Evolutionary conservation across 1,284 basidiomycete genomes (phyloP).

Genomic region (Moesziomyces sp.): DNA sequence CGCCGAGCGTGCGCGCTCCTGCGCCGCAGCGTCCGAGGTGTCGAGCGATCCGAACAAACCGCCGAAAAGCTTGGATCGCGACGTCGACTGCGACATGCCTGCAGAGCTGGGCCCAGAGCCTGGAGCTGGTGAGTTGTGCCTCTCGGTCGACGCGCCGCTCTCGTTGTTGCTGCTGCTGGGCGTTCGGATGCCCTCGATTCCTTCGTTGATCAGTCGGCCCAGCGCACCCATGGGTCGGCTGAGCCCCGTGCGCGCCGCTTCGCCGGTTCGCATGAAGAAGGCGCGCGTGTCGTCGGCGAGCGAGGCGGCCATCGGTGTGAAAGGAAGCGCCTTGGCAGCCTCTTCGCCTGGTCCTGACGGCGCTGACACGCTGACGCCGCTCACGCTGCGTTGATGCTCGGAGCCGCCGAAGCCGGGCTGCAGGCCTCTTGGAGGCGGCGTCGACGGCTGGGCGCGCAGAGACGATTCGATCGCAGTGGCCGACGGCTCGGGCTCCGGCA

Average conservation of each 20-base stretch:
- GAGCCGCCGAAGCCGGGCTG: slow-evolving; percentile 17
- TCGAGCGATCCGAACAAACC: slow-evolving; percentile 45
- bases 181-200: slow-evolving; percentile 60
- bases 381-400: slow-evolving; percentile 39
- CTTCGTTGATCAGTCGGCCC: slow-evolving; percentile 62
- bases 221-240: slow-evolving; percentile 63
- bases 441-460: slow-evolving; percentile 15
- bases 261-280: slow-evolving; percentile 65
- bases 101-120: background rate
- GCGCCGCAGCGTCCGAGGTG: slow-evolving; percentile 13
- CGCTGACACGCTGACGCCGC: slow-evolving; percentile 41
- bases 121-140: slow-evolving; percentile 37
- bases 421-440: slow-evolving; percentile 26
- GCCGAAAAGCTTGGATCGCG: slow-evolving; percentile 41
- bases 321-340: slow-evolving; percentile 47
- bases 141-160: slow-evolving; percentile 41
- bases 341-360: slow-evolving; percentile 50
- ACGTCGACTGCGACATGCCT: slow-evolving; percentile 39
- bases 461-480: slow-evolving; percentile 1
- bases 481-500: slow-evolving; percentile 34
- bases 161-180: slow-evolving; percentile 42
- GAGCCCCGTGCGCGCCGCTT: slow-evolving; percentile 61
- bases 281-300: slow-evolving; percentile 65
- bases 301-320: slow-evolving; percentile 47
- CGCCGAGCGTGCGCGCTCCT: slow-evolving; percentile 5